These are phyloP conservation scores for Arxiozyma bovina DNA, from an alignment of 1,139 yeast genomes.

Conservation along the genomic window DNA sequence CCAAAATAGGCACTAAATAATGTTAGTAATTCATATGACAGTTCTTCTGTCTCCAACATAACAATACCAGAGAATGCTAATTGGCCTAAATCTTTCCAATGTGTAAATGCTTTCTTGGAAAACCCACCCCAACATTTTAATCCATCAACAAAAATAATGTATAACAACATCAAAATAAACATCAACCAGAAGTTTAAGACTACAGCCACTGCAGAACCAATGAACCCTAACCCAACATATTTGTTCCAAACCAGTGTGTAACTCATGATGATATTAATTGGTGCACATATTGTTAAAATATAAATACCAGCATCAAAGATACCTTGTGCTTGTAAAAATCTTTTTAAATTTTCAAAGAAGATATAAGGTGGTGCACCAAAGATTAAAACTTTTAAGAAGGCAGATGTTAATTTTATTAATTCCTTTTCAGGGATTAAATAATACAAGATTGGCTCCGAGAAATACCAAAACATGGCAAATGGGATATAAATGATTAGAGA, in stretches of 20 bases:
- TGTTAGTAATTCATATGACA: slow-evolving; percentile 66
- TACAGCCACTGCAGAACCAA: slow-evolving; percentile 69
- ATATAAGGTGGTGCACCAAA: slow-evolving; percentile 82
- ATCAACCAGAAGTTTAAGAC: slow-evolving; percentile 64
- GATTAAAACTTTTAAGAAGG: slow-evolving; percentile 55
- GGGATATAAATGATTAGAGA: slow-evolving; percentile 52
- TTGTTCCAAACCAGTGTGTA: slow-evolving; percentile 74
- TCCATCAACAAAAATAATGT: slow-evolving; percentile 54
- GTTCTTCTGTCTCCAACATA: slow-evolving; percentile 66
- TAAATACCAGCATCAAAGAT: slow-evolving; percentile 86
- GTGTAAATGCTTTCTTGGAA: slow-evolving; percentile 40
- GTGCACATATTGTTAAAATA: slow-evolving; percentile 69
- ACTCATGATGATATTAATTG: slow-evolving; percentile 61
- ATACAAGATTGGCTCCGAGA: slow-evolving; percentile 45
- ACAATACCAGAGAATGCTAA: slow-evolving; percentile 66
- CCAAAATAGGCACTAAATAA: slow-evolving; percentile 73
- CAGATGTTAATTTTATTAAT: slow-evolving; percentile 55
- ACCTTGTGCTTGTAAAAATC: slow-evolving; percentile 85
- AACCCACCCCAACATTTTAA: slow-evolving; percentile 67
- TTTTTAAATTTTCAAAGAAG: slow-evolving; percentile 70
- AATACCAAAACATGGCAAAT: slow-evolving; percentile 57
- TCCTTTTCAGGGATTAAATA: slow-evolving; percentile 44
- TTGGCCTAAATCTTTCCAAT: slow-evolving; percentile 52
- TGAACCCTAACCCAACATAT: slow-evolving; percentile 50
- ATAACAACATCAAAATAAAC: slow-evolving; percentile 45